Evolutionary conservation across 495 filamentous ascomycete genomes (phyloP), one percentile per base, ranked within the genome.

Genomic region (Annulohypoxylon bovei): DNA sequence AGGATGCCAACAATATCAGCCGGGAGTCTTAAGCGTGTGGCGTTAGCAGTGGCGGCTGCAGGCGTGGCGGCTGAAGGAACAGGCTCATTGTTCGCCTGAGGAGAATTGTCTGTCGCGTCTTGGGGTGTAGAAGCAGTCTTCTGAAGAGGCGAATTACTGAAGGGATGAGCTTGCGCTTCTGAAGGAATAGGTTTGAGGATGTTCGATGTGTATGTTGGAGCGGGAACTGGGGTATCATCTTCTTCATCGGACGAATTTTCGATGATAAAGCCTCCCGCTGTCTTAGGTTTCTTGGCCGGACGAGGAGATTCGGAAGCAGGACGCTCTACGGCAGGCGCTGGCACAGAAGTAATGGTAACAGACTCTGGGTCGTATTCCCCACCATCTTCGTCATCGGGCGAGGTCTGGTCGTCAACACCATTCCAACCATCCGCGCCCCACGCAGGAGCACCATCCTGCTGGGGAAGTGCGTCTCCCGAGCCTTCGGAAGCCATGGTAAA

Each of bases 1-100:
- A 98, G 84, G 40, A 95, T 90, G 9, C 93, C 92, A 70, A 97
- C 85, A 57, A 85, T 86, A 79, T 98, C 93, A 79, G 91, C 87
- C 40, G 92, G 88, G 59, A 93, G 82, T 54, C 71, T 75, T 12
- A 67, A 70, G 49, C 71, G 72, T 40, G 74, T 52, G 20, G 74
- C 35, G 59, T 67, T 47, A 14, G 64, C 62, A 49, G 56, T 52
- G 16, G 70, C 66, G 25, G 58, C 44, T 25, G 66, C 47, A 61
- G 70, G 56, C 9, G 65, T 52, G n/a, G 53, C 32, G 28, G 63
- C 9, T 50, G 73, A 16, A 16, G 62, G 35, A 57, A 64, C 49
- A 27, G 56, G 37, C 9, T 67, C 71, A 44, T 56, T 73, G 33
- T 65, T 76, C 71, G 67, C 67, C 60, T 79, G 75, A 72, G 74